phyloP scores from a whole-genome alignment of 345 rosid species.

The Citrus cavaleriei region DNA sequence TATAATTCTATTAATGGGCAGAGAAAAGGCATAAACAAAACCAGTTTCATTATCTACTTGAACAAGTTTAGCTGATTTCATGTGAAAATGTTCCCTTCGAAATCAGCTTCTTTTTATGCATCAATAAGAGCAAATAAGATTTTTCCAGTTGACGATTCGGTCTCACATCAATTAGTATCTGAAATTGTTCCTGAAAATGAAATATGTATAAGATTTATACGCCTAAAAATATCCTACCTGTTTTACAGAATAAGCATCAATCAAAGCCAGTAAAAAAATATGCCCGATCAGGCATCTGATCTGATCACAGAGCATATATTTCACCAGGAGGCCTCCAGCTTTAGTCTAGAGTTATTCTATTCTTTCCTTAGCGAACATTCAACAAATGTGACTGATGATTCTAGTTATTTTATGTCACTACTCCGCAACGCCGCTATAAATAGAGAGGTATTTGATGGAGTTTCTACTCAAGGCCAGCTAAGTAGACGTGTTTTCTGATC shows the following conservation, averaged over 20 bases:
- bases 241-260: conserved; percentile 29
- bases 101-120: not conserved
- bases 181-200: conserved; percentile 3
- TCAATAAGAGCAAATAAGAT: not conserved
- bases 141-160: not conserved
- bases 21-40: not conserved
- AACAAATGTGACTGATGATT: conserved; percentile 8
- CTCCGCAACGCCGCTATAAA: conserved; percentile 19
- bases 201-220: not conserved
- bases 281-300: conserved; percentile 31
- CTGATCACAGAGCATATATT: conserved; percentile 17
- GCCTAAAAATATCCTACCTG: not conserved
- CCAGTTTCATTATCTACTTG: not conserved
- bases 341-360: conserved; percentile 20
- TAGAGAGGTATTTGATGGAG: not conserved
- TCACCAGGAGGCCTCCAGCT: conserved; percentile 1
- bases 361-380: conserved; percentile 11
- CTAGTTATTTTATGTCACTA: conserved; percentile 10
- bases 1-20: not conserved
- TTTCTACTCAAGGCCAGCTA: conserved; percentile 6
- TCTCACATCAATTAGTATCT: not conserved
- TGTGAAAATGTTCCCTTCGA: not conserved
- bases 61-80: not conserved
- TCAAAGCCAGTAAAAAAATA: conserved; percentile 16
- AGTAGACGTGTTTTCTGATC: not conserved